Percentiles rank a stretch among this genome's conserved stretches.
phyloP scores from a whole-genome alignment of 805 yeast species.

The Monosporozyma siamensis region DNA sequence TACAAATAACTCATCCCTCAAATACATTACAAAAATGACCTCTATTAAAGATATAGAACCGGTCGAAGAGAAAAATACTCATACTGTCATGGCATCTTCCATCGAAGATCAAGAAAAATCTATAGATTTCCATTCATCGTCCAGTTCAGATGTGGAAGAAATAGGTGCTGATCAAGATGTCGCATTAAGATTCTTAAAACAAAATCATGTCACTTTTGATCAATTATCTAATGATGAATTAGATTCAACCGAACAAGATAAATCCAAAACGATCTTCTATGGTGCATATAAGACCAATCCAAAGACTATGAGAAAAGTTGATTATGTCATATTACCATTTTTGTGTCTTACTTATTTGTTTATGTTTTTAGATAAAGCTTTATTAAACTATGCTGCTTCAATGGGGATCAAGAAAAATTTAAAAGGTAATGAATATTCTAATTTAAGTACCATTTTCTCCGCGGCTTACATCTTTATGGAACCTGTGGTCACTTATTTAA shows the following conservation, averaged over 20 bases:
- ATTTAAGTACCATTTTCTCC: constrained; percentile 45
- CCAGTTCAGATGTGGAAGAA: background rate
- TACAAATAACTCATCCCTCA: too few species aligned
- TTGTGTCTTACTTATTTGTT: constrained; percentile 46
- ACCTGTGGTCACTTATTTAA: constrained; percentile 38
- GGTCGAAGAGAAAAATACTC: background rate
- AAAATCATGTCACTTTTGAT: constrained; percentile 4
- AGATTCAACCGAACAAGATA: background rate
- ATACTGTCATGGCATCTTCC: background rate
- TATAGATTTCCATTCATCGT: background rate
- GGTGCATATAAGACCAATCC: constrained; percentile 19
- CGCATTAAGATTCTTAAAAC: constrained; percentile 4
- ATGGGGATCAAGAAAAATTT: constrained; percentile 50
- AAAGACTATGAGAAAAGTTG: constrained; percentile 34
- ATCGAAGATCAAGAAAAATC: background rate
- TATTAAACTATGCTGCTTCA: constrained; percentile 52
- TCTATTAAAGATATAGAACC: background rate
- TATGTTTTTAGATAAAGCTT: constrained; percentile 51
- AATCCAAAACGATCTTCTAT: constrained; percentile 12
- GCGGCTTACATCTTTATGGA: constrained; percentile 47
- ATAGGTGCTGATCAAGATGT: constrained; percentile 5
- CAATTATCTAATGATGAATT: constrained; percentile 3
- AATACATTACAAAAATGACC: too few species aligned
- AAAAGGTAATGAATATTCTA: constrained; percentile 40
- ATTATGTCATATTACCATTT: constrained; percentile 38